Evolutionary conservation across 139 green algal genomes (phyloP).

Genomic region (Diplosphaera chodatii): DNA sequence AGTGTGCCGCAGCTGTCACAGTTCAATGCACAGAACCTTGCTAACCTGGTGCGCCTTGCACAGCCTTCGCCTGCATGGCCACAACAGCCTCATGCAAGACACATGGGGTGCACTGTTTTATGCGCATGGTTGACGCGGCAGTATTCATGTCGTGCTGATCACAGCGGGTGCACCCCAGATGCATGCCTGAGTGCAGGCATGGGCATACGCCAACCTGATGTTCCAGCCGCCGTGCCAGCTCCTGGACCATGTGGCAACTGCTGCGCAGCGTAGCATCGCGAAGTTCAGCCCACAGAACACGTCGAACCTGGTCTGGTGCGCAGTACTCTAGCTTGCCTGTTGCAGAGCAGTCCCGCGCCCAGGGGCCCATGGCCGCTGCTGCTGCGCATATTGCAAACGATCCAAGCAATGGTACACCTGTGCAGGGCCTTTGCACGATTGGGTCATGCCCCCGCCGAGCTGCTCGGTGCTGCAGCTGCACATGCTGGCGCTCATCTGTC

Average conservation of each 20-base stretch:
- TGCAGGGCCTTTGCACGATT: neutral
- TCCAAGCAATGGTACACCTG: too few relatives aligned
- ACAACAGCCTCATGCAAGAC: too few relatives aligned
- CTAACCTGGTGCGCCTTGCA: constrained; percentile 28
- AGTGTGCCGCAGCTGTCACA: constrained; percentile 8
- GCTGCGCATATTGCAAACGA: too few relatives aligned
- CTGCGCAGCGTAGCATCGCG: constrained; percentile 6
- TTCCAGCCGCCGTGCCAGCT: constrained; percentile 6
- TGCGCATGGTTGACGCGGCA: too few relatives aligned
- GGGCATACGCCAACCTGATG: constrained; percentile 28
- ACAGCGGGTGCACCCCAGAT: too few relatives aligned
- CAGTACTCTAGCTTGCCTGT: too few relatives aligned
- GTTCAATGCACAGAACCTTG: constrained; percentile 41
- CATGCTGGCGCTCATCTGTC: neutral
- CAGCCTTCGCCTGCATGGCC: too few relatives aligned
- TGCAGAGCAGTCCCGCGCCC: too few relatives aligned
- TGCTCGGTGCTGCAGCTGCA: neutral
- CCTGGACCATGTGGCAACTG: constrained; percentile 8
- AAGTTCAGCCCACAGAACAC: constrained; percentile 41
- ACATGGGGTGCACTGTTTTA: too few relatives aligned
- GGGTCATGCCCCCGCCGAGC: neutral
- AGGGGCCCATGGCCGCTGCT: too few relatives aligned
- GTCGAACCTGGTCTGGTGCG: constrained; percentile 34
- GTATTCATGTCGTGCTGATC: too few relatives aligned
- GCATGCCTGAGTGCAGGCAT: constrained; percentile 12